A percentile compares a stretch with the other conserved stretches of the same genome.
Conservation (phyloP, 805 yeast genomes). For the Zygoascus bituminiphila region DNA sequence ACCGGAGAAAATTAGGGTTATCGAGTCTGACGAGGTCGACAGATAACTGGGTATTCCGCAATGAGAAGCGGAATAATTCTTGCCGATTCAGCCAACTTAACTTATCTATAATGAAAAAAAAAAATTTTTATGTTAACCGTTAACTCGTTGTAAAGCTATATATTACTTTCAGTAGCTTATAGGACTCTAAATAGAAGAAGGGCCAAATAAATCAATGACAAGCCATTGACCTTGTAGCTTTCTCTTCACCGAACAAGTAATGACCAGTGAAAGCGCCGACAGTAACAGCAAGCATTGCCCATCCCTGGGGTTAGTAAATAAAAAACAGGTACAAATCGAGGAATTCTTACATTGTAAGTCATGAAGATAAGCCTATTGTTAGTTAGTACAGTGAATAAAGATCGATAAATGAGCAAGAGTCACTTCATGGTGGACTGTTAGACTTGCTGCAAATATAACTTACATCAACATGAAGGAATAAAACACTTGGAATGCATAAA, state of each 20-base stretch:
- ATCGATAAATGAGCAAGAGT: too few species aligned
- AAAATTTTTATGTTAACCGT: too few species aligned
- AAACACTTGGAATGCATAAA: constrained; percentile 59
- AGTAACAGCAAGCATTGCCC: constrained; percentile 70
- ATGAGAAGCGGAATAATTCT: too few species aligned
- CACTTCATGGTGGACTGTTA: too few species aligned
- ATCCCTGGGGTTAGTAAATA: constrained; percentile 36
- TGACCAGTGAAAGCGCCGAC: constrained; percentile 67
- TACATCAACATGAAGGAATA: constrained; percentile 45
- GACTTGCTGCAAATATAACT: too few species aligned
- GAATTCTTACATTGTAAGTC: constrained; percentile 57
- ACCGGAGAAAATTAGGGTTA: too few species aligned
- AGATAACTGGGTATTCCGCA: too few species aligned
- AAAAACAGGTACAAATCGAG: background rate
- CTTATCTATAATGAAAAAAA: too few species aligned
- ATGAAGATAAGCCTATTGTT: constrained; percentile 64
- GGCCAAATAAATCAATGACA: constrained; percentile 19
- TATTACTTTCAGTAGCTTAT: background rate
- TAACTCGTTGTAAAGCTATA: too few species aligned
- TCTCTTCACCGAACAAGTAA: constrained; percentile 42
- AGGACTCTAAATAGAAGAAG: too few species aligned
- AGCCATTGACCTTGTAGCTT: constrained; percentile 19
- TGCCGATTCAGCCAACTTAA: too few species aligned
- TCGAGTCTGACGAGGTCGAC: too few species aligned
- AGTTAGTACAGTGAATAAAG: background rate